Percentiles rank a stretch among this genome's conserved stretches.
Evolutionary conservation across 306 rosid species (phyloP).

Genomic region (Quillaja saponaria): DNA sequence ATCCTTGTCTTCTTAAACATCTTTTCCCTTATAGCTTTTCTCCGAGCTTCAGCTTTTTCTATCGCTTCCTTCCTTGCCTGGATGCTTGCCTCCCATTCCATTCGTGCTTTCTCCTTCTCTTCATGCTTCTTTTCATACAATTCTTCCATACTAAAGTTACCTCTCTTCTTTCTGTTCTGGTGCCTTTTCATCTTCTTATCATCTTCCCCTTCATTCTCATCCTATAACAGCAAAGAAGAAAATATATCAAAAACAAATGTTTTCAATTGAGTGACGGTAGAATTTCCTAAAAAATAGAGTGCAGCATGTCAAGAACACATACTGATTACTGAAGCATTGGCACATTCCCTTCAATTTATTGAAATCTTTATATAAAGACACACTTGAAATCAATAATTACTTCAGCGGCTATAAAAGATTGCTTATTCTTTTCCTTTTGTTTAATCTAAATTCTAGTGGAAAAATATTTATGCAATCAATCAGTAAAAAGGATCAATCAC

Average conservation of each 20-base stretch:
- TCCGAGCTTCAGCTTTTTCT: slow-evolving; percentile 56
- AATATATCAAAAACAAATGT: slow-evolving; percentile 1
- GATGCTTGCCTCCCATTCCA: slow-evolving; percentile 58
- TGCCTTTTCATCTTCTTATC: slow-evolving; percentile 21
- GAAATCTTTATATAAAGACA: not conserved
- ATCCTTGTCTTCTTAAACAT: slow-evolving; percentile 65
- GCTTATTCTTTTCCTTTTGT: not conserved
- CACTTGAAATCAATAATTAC: not conserved
- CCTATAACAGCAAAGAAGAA: slow-evolving; percentile 41
- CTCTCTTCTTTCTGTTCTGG: slow-evolving; percentile 34
- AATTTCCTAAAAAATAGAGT: not conserved
- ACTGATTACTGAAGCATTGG: not conserved
- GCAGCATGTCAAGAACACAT: not conserved
- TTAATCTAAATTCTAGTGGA: not conserved
- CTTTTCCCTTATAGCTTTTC: slow-evolving; percentile 56
- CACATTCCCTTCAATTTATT: not conserved
- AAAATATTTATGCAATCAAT: slow-evolving; percentile 1
- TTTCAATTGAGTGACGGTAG: not conserved
- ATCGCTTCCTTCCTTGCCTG: slow-evolving; percentile 54
- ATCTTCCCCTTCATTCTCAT: slow-evolving; percentile 36
- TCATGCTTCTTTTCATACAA: slow-evolving; percentile 56
- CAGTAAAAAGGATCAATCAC: not conserved
- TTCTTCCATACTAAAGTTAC: slow-evolving; percentile 47
- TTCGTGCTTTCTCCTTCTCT: slow-evolving; percentile 61
- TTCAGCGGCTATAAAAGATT: slow-evolving; percentile 12